phyloP scores from a whole-genome alignment of 441 rosid genomes.

The Croton setiger region DNA sequence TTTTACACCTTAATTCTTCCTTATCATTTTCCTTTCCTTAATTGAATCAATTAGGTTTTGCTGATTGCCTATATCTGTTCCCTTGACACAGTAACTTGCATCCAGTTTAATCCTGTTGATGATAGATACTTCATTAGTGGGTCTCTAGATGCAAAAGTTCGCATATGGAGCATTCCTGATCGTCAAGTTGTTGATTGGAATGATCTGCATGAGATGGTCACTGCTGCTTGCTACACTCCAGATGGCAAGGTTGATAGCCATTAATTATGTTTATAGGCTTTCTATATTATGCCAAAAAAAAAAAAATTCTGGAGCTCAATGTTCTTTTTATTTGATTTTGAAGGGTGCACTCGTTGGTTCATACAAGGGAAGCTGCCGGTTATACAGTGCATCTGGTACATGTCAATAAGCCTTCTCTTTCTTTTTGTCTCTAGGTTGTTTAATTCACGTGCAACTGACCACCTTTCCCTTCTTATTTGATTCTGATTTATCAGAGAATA shows the following conservation, averaged over 20 bases:
- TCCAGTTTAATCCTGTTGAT: slow-evolving; percentile 98
- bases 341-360: slow-evolving; percentile 97
- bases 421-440: neutral
- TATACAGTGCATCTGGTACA: slow-evolving; percentile 72
- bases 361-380: slow-evolving; percentile 85
- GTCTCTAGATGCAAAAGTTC: slow-evolving; percentile 91
- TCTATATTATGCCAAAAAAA: slow-evolving; percentile 15
- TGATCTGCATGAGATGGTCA: slow-evolving; percentile 98
- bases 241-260: slow-evolving; percentile 77
- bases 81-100: slow-evolving; percentile 79
- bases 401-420: slow-evolving; percentile 13
- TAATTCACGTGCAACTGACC: slow-evolving; percentile 3
- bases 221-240: slow-evolving; percentile 97
- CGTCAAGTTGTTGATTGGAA: slow-evolving; percentile 96
- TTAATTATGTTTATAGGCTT: slow-evolving; percentile 1
- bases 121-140: slow-evolving; percentile 98
- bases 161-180: slow-evolving; percentile 98
- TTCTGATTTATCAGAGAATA: slow-evolving; percentile 59
- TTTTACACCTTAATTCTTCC: neutral
- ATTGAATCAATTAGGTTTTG: slow-evolving; percentile 9
- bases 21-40: neutral
- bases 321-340: slow-evolving; percentile 32
- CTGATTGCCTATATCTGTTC: slow-evolving; percentile 26
- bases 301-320: slow-evolving; percentile 21
- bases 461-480: slow-evolving; percentile 13